These are phyloP conservation scores for Serendipita vermifera DNA, from an alignment of 768 basidiomycete genomes.

Conservation along the genomic window DNA sequence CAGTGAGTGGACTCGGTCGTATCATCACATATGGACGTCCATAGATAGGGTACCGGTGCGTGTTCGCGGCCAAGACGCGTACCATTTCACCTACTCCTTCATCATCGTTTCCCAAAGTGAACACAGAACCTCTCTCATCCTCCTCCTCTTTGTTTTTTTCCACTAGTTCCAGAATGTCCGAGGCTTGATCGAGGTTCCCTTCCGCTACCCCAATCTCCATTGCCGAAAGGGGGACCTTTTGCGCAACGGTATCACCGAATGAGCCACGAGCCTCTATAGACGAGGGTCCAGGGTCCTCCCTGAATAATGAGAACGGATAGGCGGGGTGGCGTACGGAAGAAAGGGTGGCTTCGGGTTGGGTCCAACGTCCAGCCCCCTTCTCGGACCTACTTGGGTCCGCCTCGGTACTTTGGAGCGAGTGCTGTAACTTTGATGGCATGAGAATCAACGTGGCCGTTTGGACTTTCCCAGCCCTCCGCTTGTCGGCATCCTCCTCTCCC, in stretches of 20 bases:
- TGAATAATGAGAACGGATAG: background rate
- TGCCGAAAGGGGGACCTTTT: background rate
- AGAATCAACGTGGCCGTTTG: background rate
- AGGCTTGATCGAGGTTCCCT: background rate
- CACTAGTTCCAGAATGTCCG: background rate
- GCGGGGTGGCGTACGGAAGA: background rate
- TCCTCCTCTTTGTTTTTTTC: background rate
- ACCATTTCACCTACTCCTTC: background rate
- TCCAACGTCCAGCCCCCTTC: background rate
- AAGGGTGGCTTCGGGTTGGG: background rate
- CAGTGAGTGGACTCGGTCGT: background rate
- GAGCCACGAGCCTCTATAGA: background rate
- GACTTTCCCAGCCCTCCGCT: background rate
- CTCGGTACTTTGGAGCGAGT: background rate
- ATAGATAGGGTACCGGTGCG: background rate
- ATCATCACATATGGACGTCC: background rate
- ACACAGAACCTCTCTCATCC: background rate
- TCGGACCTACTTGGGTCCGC: background rate
- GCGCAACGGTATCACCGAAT: background rate
- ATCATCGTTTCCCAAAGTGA: background rate
- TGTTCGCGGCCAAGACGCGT: background rate
- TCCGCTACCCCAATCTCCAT: background rate
- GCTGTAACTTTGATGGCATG: background rate
- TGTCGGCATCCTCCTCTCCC: background rate
- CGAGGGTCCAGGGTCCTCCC: background rate